These are phyloP conservation scores for Boletellus ananas DNA, from an alignment of 768 basidiomycete species.

Conservation along the genomic window DNA sequence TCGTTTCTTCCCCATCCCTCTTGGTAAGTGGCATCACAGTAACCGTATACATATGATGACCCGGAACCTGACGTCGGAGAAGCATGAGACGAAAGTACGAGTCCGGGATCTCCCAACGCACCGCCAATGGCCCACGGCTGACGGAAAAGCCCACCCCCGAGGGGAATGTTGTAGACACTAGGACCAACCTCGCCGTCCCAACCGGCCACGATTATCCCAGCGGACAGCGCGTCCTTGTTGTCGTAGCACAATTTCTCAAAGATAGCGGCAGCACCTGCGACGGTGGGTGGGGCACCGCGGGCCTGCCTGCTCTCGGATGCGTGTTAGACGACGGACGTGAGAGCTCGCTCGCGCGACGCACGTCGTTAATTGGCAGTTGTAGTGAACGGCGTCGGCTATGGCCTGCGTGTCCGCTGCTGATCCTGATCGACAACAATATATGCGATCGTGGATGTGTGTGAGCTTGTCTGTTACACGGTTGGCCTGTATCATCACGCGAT, in stretches of 20 bases:
- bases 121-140: conserved; percentile 99
- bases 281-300: conserved; percentile 65
- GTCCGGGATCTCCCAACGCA: conserved; percentile 31
- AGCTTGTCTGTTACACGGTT: conserved; percentile 99
- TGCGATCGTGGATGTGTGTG: conserved; percentile 93
- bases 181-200: conserved; percentile 93
- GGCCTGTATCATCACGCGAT: conserved; percentile 47
- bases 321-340: neutral
- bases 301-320: conserved; percentile 41
- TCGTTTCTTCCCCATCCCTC: conserved; percentile 90
- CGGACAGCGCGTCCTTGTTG: conserved; percentile 85
- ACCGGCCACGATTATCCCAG: conserved; percentile 96
- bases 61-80: conserved; percentile 64
- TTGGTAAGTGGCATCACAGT: conserved; percentile 96
- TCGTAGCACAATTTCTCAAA: conserved; percentile 90
- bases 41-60: conserved; percentile 97
- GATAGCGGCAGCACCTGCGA: conserved; percentile 73
- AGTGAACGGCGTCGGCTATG: conserved; percentile 87
- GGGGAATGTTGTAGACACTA: conserved; percentile 93
- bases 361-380: conserved; percentile 73
- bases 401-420: conserved; percentile 98
- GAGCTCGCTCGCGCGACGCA: conserved; percentile 32
- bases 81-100: neutral
- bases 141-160: conserved; percentile 94
- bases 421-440: conserved; percentile 98